phyloP scores from a whole-genome alignment of 2,329 filamentous ascomycete genomes.

The Eutypella sp. region DNA sequence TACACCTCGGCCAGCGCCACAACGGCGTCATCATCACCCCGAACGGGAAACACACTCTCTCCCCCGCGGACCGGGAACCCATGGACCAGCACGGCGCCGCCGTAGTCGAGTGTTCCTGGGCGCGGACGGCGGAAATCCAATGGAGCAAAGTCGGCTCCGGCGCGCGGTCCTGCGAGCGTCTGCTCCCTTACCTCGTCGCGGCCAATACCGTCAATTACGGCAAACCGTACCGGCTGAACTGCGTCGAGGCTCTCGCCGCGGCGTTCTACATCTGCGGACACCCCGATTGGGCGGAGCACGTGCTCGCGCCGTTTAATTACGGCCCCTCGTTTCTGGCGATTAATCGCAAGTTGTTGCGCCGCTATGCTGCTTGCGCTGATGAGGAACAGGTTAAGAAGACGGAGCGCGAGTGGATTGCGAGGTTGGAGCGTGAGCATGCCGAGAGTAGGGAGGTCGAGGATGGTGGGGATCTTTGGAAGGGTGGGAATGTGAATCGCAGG shows the following conservation, averaged over 20 bases:
- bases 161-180: slow-evolving; percentile 84
- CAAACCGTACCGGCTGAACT: slow-evolving; percentile 90
- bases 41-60: slow-evolving; percentile 82
- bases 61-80: slow-evolving; percentile 73
- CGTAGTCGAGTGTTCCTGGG: slow-evolving; percentile 97
- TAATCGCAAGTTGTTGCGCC: slow-evolving; percentile 74
- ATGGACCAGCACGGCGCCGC: slow-evolving; percentile 88
- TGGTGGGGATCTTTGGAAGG: slow-evolving; percentile 79
- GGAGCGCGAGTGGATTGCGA: slow-evolving; percentile 82
- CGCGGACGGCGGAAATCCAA: slow-evolving; percentile 82
- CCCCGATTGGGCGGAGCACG: slow-evolving; percentile 80
- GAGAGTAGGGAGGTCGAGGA: slow-evolving; percentile 67
- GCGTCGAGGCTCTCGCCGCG: slow-evolving; percentile 88
- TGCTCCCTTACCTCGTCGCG: slow-evolving; percentile 91
- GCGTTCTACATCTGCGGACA: slow-evolving; percentile 92
- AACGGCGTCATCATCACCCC: slow-evolving; percentile 90
- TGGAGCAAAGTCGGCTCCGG: slow-evolving; percentile 88
- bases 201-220: slow-evolving; percentile 98
- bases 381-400: slow-evolving; percentile 79
- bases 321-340: slow-evolving; percentile 86
- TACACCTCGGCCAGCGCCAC: slow-evolving; percentile 88
- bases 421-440: slow-evolving; percentile 83
- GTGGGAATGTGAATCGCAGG: slow-evolving; percentile 77
- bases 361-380: slow-evolving; percentile 77
- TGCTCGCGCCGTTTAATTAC: slow-evolving; percentile 82